Base-by-base conservation (phyloP, 331 rosid genomes). In the Rhamnella rubrinervis region DNA sequence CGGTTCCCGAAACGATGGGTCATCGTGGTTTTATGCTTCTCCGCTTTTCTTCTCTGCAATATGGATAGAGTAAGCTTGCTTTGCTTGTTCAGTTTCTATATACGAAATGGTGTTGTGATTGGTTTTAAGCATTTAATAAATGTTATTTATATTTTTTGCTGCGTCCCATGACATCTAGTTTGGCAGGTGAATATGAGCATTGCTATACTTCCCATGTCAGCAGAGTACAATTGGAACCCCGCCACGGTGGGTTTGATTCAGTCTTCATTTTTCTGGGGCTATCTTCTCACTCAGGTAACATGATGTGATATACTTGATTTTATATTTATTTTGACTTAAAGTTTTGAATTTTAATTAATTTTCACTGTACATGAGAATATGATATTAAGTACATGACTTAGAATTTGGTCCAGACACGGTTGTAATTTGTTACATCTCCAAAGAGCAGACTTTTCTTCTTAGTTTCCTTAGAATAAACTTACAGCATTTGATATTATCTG, bases 181-280 rank as follows among this genome's bases (percentile, higher is more conserved):
- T 77, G 70, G 68, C 88, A 95, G 97, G 98, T 95, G 69, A 95
- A 95, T 74, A 95, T 95, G 99, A 95, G 99, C 83, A 91, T 95
- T 71, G 99, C 99, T 49, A 95, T 91, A 78, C 99, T 95, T 80
- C 99, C 99, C 17, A 95, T 95, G 99, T 87, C 99, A 65, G 96
- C 97, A 52, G 96, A 95, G 80, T 91, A 70, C 75, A 77, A 86
- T 46, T 95, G 99, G 99, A 91, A 79, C 81, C 91, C 97, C 16
- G 68, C 82, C 16, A 95, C 99, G 59, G 99, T 95, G 52, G 99
- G 99, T 68, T 76, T 91, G 72, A 76, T 95, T 72, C 99, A 95
- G 69, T 95, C 99, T 64, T 95, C 99, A 19, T 95, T 95, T 78
- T 95, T 95, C 88, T 95, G 99, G 97, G 99, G 99, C 59, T 95